Evolutionary conservation across 2,329 filamentous ascomycete genomes (phyloP).

Genomic region (Davidsoniella neocaledoniae): DNA sequence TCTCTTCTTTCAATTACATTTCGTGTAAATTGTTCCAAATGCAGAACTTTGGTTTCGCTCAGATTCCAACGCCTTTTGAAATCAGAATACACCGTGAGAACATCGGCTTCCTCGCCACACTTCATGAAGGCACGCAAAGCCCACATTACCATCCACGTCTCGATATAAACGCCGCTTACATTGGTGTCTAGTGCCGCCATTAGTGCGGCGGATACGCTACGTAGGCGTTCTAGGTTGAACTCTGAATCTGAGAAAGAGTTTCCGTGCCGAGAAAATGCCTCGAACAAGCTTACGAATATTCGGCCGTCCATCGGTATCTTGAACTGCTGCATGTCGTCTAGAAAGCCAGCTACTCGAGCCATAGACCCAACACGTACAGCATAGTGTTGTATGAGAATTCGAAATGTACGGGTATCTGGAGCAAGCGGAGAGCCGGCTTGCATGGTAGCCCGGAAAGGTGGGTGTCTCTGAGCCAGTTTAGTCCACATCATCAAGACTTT

Average conservation of each 20-base stretch:
- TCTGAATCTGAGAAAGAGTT: constrained; percentile 24
- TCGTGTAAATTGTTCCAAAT: constrained; percentile 26
- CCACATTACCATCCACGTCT: constrained; percentile 44
- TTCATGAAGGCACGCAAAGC: constrained; percentile 46
- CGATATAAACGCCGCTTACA: constrained; percentile 32
- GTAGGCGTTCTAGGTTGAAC: constrained; percentile 58
- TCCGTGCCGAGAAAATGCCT: constrained; percentile 58
- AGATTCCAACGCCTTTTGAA: constrained; percentile 32
- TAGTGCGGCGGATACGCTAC: constrained; percentile 50
- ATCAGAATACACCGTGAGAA: constrained; percentile 37
- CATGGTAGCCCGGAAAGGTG: not conserved
- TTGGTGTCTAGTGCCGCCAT: constrained; percentile 34
- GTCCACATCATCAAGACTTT: constrained; percentile 41
- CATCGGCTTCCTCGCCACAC: constrained; percentile 33
- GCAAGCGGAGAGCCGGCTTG: constrained; percentile 35
- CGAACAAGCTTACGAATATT: constrained; percentile 67
- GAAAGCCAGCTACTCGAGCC: constrained; percentile 47
- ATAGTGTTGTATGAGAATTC: constrained; percentile 62
- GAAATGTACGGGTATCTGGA: constrained; percentile 66
- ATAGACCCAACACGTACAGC: constrained; percentile 54
- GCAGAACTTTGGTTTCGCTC: constrained; percentile 29
- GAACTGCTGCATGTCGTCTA: constrained; percentile 65
- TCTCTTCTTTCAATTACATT: constrained; percentile 9
- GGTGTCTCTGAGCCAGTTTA: constrained; percentile 28
- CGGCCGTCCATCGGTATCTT: constrained; percentile 53